A percentile compares a stretch with the other conserved stretches of the same genome.
These are phyloP conservation scores for Mycosphaerella sp. DNA, from an alignment of 2,329 filamentous ascomycete genomes.

Conservation along the genomic window DNA sequence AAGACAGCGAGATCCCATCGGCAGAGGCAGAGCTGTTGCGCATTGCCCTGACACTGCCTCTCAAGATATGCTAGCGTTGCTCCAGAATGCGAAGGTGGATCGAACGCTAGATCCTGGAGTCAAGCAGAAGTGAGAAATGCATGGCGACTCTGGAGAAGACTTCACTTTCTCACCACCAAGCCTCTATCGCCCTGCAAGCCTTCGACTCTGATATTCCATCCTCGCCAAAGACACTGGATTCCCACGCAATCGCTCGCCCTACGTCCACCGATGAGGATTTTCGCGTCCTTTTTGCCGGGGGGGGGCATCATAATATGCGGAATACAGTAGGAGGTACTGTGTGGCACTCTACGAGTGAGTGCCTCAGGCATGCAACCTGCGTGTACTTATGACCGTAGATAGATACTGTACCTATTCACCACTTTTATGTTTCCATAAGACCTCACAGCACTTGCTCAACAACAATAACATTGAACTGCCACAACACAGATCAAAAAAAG, in stretches of 20 bases:
- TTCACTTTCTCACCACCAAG: not conserved
- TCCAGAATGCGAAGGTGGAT: not conserved
- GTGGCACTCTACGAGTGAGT: not conserved
- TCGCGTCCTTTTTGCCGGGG: too few relatives aligned
- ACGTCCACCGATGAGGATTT: too few relatives aligned
- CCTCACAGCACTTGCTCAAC: too few relatives aligned
- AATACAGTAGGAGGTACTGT: not conserved
- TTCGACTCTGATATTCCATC: too few relatives aligned
- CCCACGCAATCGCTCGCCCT: too few relatives aligned
- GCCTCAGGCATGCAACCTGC: not conserved
- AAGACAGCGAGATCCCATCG: not conserved
- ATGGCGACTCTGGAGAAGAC: not conserved
- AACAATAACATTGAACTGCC: too few relatives aligned
- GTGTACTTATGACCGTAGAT: not conserved
- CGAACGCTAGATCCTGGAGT: not conserved
- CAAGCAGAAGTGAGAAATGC: too few relatives aligned
- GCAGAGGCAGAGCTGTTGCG: conserved; percentile 1
- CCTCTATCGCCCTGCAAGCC: not conserved
- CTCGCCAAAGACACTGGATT: too few relatives aligned
- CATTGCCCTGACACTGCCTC: not conserved
- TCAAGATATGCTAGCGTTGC: not conserved
- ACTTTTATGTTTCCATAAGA: too few relatives aligned
- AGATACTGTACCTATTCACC: too few relatives aligned
- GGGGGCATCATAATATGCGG: too few relatives aligned
- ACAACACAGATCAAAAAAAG: too few relatives aligned